Evolutionary conservation across 1,139 yeast genomes (phyloP).

Genomic region (Yamadazyma mexicana): DNA sequence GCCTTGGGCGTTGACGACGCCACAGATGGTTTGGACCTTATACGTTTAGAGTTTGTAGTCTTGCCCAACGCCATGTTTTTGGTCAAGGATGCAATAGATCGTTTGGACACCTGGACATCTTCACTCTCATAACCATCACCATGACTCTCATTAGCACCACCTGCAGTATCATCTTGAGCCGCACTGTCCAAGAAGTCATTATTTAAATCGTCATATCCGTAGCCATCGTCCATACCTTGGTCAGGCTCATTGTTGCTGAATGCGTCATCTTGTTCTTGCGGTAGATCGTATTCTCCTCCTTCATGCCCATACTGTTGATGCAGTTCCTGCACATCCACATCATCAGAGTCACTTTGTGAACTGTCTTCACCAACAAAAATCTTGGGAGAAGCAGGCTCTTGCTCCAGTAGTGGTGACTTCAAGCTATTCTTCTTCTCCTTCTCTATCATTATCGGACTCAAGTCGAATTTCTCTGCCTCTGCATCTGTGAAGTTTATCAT

Average conservation of each 20-base stretch:
- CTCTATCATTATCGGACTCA: constrained; percentile 29
- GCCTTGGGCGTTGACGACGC: constrained; percentile 5
- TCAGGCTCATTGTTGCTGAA: no score
- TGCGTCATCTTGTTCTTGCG: no score
- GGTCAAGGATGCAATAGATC: constrained; percentile 27
- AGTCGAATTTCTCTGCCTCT: constrained; percentile 35
- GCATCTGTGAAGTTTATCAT: constrained; percentile 40
- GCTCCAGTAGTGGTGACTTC: constrained; percentile 12
- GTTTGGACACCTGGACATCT: not conserved
- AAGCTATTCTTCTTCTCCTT: constrained; percentile 18
- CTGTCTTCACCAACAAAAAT: constrained; percentile 6
- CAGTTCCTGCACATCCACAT: no score
- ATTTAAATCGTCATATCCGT: constrained; percentile 6
- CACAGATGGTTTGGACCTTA: constrained; percentile 4
- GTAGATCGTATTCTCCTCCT: no score
- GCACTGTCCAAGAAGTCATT: constrained; percentile 3
- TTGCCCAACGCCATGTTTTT: constrained; percentile 43
- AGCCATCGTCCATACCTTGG: not conserved
- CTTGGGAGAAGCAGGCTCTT: constrained; percentile 6
- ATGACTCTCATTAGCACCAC: not conserved
- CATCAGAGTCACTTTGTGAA: not conserved
- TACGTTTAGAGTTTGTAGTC: constrained; percentile 15
- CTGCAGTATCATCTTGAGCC: not conserved
- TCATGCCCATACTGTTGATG: no score
- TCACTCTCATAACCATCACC: not conserved